A percentile compares a stretch with the other conserved stretches of the same genome.
Conservation (phyloP, 192 early-diverging fungal genomes). For the Linnemannia zychae region DNA sequence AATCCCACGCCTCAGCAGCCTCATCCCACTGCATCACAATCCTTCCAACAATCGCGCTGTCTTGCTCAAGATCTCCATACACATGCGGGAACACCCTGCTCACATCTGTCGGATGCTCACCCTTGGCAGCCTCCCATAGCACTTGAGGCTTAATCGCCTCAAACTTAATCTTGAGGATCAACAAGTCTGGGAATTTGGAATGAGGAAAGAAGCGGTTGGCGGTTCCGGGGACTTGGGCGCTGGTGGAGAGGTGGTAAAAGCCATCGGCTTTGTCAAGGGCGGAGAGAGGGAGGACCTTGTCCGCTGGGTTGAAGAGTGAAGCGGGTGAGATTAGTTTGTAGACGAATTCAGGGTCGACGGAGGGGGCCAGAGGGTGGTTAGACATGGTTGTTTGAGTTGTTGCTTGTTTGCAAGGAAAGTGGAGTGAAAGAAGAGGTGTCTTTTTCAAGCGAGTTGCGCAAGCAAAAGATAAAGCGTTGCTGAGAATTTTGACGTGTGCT, state of each 20-base stretch:
- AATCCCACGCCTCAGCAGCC: slow-evolving; percentile 24
- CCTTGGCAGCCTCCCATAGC: slow-evolving; percentile 50
- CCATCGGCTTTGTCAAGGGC: slow-evolving; percentile 51
- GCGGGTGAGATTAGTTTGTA: slow-evolving; percentile 51
- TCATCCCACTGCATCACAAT: slow-evolving; percentile 34
- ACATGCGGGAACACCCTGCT: slow-evolving; percentile 55
- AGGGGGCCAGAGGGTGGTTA: slow-evolving; percentile 30
- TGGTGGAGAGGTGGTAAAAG: slow-evolving; percentile 51
- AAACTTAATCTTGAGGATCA: slow-evolving; percentile 48
- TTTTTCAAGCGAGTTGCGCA: background rate
- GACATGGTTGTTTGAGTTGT: slow-evolving; percentile 16
- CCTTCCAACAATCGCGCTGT: slow-evolving; percentile 8
- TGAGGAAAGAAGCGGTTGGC: slow-evolving; percentile 51
- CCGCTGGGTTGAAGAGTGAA: slow-evolving; percentile 22
- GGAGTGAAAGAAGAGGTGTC: background rate
- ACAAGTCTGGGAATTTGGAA: slow-evolving; percentile 26
- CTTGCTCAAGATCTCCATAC: slow-evolving; percentile 44
- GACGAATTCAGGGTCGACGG: slow-evolving; percentile 24
- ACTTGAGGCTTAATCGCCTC: slow-evolving; percentile 25
- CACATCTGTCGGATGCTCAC: slow-evolving; percentile 39
- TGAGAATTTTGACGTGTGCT: background rate
- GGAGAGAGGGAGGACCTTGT: slow-evolving; percentile 37
- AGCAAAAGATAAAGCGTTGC: background rate
- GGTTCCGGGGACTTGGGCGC: slow-evolving; percentile 41
- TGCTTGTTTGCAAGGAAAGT: background rate